Evolutionary conservation across 345 rosid genomes (phyloP), one percentile per base, ranked within the genome.

Genomic region (Odontarrhena argentea): DNA sequence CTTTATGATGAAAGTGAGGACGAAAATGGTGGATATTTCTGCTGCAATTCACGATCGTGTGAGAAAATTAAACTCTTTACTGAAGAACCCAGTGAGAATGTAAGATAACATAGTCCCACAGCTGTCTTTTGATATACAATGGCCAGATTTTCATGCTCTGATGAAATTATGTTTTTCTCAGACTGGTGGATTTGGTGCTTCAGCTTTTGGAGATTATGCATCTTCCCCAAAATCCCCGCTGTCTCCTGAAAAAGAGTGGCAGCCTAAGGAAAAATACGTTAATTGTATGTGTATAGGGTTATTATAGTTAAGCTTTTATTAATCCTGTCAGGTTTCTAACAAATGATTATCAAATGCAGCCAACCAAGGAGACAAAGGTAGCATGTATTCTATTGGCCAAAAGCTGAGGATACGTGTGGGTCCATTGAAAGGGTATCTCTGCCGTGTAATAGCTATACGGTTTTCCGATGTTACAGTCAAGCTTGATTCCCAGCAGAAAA

Each of bases 391-490:
- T 34, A 51, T 94, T 56, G 97, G 99, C 44, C 99, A 94, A 79
- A 85, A 89, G 53, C 83, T 91, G 81, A 86, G 99, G 77, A 91
- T 94, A 50, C 81, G 87, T 60, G 84, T 91, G 48, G 97, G 97
- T 49, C 97, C 99, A 62, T 71, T 88, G 74, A 94, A 94, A 80
- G 99, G 99, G 44, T 88, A 90, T 67, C 83, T 87, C 54, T 94
- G 99, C 62, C 91, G 93, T 65, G 99, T 94, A 47, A 69, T 94
- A 75, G 96, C 82, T 57, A 58, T 94, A 62, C 90, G 89, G 8
- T 78, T 71, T 66, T 78, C 83, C 36, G 99, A 94, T 75, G 84
- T 88, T 47, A 94, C 97, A 2, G 97, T 94, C 76, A 94, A 94
- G 79, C 87, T 94, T 41, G 97, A 87, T 77, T 91, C 99, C 32